These are phyloP conservation scores for Tuber borchii DNA, from an alignment of 495 filamentous ascomycete genomes.

Conservation along the genomic window DNA sequence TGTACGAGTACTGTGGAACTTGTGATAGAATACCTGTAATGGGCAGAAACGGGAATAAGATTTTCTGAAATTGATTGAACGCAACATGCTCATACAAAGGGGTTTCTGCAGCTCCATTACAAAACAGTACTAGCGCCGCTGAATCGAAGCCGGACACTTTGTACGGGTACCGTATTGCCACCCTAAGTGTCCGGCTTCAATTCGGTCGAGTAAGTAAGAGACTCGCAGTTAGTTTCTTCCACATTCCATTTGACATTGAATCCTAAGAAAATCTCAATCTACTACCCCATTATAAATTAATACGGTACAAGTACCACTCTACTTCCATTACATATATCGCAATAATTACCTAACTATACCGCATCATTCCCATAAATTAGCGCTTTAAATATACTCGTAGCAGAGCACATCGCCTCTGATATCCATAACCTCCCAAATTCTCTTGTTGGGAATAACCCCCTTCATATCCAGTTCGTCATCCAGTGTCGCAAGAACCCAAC, in stretches of 20 bases:
- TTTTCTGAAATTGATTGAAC: not conserved
- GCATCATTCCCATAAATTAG: not conserved
- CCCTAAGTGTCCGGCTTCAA: too few species aligned
- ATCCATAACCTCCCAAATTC: slow-evolving; percentile 39
- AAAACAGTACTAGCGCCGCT: not conserved
- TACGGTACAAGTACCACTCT: not conserved
- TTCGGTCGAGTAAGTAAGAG: too few species aligned
- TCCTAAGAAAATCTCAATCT: not conserved
- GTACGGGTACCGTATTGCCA: too few species aligned
- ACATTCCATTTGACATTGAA: not conserved
- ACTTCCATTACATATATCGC: not conserved
- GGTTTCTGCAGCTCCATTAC: not conserved
- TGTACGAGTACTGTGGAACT: too few species aligned
- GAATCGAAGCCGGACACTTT: too few species aligned
- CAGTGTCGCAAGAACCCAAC: slow-evolving; percentile 21
- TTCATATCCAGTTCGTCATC: slow-evolving; percentile 38
- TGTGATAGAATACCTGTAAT: too few species aligned
- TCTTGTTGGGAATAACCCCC: slow-evolving; percentile 25
- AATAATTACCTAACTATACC: not conserved
- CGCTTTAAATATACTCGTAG: slow-evolving; percentile 24
- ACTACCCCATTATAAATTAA: not conserved
- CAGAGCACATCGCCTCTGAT: slow-evolving; percentile 22
- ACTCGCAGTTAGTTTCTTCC: not conserved
- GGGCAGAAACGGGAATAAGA: not conserved
- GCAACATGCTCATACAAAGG: not conserved